Evolutionary conservation across 2,329 filamentous ascomycete genomes (phyloP), one percentile per base, ranked within the genome.

Genomic region (Hymenoscyphus repandus): DNA sequence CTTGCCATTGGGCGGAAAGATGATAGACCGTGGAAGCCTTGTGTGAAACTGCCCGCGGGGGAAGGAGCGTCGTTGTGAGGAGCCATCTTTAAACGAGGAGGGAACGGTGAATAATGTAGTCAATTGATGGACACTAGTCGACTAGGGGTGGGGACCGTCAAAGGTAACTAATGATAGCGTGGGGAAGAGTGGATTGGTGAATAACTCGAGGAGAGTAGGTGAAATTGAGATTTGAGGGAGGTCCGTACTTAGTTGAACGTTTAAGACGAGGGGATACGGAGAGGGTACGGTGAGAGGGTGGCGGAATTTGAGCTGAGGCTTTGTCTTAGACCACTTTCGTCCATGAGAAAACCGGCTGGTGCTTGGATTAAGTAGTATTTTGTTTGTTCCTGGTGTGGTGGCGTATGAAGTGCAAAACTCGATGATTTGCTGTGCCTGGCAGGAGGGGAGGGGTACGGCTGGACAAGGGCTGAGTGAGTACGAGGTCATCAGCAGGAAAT

Each of bases 51-150:
- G 37, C 69, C 68, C 36, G 68, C 61, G n/a, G 73, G 70, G n/a
- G 72, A 75, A 20, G 70, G 70, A 31, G 71, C 69, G 58, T 76
- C 71, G 57, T 70, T 74, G 62, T 76, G 73, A 36, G 73, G 74
- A 55, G 73, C 62, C 74, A 76, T 75, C 17, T 22, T 47, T 20
- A 41, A 50, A 41, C 46, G 33, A 31, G 17, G 34, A n/a, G n/a
- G 38, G 47, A 17, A 49, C 6, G 38, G 45, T 48, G 38, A 42
- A 47, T 45, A 33, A 43, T 31, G 31, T 33, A 48, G 22, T 9
- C 32, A 36, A 37, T 43, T 38, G 31, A 43, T 2, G 9, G 39
- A 17, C 22, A 36, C 34, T 47, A 31, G 22, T 37, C 12, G 32
- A 20, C 39, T 42, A 42, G 39, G 17, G 30, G 27, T 34, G n/a